Base-by-base conservation (phyloP, 768 basidiomycete species). In the Boletus eberwhitei region DNA sequence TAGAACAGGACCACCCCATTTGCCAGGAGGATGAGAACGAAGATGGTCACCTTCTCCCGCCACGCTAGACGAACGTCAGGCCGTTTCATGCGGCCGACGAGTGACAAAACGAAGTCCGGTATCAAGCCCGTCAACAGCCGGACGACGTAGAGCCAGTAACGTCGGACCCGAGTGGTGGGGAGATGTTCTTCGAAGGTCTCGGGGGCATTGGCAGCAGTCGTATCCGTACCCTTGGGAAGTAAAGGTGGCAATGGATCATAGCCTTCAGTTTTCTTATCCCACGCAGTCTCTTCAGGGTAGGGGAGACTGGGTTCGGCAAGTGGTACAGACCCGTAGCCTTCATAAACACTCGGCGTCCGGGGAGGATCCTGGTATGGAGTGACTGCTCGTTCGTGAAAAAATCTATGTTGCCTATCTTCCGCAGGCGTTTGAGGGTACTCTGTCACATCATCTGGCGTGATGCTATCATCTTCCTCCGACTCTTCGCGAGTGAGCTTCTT, bases 11-110 rank as follows among this genome's bases (percentile, higher is more conserved):
- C 74, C 46, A 79, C 44, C 17, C 65, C 75, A 62, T 87, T 87
- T 50, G 77, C 64, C 34, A 79, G 52, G 53, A 80, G 58, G 65
- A 87, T 85, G 65, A 87, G 75, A 57, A 71, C 60, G 70, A 80
- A 86, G 59, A 87, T 86, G 7, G 85, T 79, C 48, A 86, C 60
- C 68, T 87, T 87, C 64, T 87, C 85, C 39, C 85, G 74, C 86
- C 86, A 87, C 0, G 85, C 85, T 41, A 86, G 76, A 47, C 81
- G 79, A 43, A 87, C 72, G 63, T 87, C 85, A 21, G 84, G 81
- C 11, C 85, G 80, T 65, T 85, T 85, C 85, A 87, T 84, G 17
- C 81, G 76, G 6, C 85, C 84, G 44, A 85, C 36, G 46, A 71
- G 67, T 42, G 65, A 65, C 32, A 86, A 73, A 4, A 76, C 55